Percentiles rank a stretch among this genome's conserved stretches.
These are phyloP conservation scores for Trichoderma asperelloides DNA, from an alignment of 495 filamentous ascomycete species.

Conservation along the genomic window DNA sequence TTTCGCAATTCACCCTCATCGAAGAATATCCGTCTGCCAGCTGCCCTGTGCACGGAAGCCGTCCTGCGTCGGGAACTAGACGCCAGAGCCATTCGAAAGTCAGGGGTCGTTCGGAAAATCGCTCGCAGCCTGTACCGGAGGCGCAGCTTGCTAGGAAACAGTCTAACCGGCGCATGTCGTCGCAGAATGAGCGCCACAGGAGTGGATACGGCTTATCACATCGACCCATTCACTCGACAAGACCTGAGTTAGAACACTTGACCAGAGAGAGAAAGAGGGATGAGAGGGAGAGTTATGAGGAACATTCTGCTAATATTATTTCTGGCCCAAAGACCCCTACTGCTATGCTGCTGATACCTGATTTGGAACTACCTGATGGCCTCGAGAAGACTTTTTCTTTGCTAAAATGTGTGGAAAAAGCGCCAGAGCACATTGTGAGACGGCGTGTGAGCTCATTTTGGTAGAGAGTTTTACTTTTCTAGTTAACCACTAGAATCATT, in stretches of 20 bases:
- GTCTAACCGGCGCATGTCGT: background rate
- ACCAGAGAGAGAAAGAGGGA: background rate
- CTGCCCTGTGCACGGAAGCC: constrained; percentile 4
- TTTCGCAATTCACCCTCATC: constrained; percentile 8
- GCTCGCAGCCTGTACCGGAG: background rate
- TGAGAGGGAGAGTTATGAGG: background rate
- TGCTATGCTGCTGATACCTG: background rate
- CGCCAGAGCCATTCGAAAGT: background rate
- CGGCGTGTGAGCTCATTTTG: background rate
- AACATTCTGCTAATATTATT: background rate
- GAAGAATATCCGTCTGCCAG: constrained; percentile 3
- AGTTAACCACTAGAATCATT: background rate
- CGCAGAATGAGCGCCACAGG: background rate
- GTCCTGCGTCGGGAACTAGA: background rate
- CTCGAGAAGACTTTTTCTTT: background rate
- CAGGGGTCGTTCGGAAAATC: background rate
- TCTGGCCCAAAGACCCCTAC: background rate
- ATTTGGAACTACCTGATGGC: background rate
- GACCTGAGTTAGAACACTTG: background rate
- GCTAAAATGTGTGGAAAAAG: background rate
- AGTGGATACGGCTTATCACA: background rate
- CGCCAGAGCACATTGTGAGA: background rate
- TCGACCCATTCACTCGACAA: background rate
- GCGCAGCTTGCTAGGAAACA: background rate
- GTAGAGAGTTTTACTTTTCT: background rate